Base-by-base conservation (phyloP, 208 protist genomes). In the Wallacemonas rigidus region DNA sequence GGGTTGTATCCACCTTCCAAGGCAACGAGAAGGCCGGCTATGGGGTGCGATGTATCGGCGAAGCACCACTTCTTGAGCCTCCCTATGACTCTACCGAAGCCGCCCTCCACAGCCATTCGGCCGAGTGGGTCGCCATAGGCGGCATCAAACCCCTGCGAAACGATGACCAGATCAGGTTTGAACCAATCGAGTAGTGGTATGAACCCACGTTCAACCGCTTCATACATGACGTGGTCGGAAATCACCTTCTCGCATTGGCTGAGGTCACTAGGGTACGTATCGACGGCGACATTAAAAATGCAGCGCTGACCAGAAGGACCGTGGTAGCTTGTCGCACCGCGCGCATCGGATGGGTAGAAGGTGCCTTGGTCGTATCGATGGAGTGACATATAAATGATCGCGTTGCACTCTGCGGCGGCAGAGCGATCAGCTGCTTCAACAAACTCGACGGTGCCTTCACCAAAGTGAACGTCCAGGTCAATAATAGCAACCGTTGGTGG, bases 381-480 rank as follows among this genome's bases (percentile, higher is more conserved):
- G 4, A 97, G 54, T 3, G 92, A 97, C 47, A 97, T 72, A 69
- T 94, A 98, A 11, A 97, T 71, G 12, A 96, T 65, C 2, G 76
- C 71, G 35, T 71, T 40, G 2, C 38, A 15, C 17, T 80, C 71
- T 36, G 43, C 64, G 15, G 62, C 2, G 3, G 9, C 36, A 47
- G 43, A 50, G 56, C 56, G 17, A 1, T 43, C n/a, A 40, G 71
- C 62, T 36, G 86, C 75, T 43, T 97, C 92, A 44, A 98, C 94
- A 67, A 97, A 92, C n/a, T 83, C 73, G 26, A 96, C 89, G 8
- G 89, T 98, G 35, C 95, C 96, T 75, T 98, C 95, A 35, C 94
- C 96, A 69, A 97, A 95, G 72, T 98, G 96, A 4, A 98, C 86
- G 72, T 98, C 96, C 67, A 95, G 79, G 64, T 98, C 95, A 12